Base-by-base conservation (phyloP, 1,284 basidiomycete genomes). In the Apiotrichum sp. region DNA sequence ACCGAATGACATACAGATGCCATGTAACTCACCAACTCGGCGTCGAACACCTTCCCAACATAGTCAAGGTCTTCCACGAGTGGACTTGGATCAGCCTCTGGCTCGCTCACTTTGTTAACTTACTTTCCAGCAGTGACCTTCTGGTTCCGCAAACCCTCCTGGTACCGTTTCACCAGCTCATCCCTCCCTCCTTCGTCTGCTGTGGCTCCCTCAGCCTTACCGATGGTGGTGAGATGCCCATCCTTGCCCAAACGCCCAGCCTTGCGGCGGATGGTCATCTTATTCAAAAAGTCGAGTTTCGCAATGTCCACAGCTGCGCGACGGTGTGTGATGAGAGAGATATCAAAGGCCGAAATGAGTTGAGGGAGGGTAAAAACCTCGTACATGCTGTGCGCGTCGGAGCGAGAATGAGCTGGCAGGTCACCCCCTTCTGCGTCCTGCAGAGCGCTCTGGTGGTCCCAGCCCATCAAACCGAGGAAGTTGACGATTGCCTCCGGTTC, bases 381-480 rank as follows among this genome's bases (percentile, higher is more conserved):
- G 50, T 64, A 66, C 14, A 68, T 45, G 1, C 67, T 69, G 55
- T 74, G 61, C 2, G 61, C 52, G 57, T 74, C 73, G 34, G 49
- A 57, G 16, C 72, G 62, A 6, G 55, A 53, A 36, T 77, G 76
- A 47, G 70, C 73, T 43, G 73, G 75, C 8, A 65, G 59, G 33
- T 33, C 48, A 16, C 49, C 48, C 62, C 56, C 35, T 34, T 57
- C 48, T 6, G 47, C 49, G 8, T 34, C 47, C 35, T 46, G 47
- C 45, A 29, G 56, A 8, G 69, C 62, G 11, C 63, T 42, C 31
- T 80, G 78, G 9, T 81, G 81, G 43, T 90, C 92, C 88, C 93
- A 98, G 0, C 96, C 95, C 47, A 93, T 87, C 29, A 98, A 78
- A 0, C 88, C 92, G 3, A 98, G 81, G 85, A 93, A 98, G 70